Base-by-base conservation (phyloP, 2,329 filamentous ascomycete genomes). In the Saccharata proteae region DNA sequence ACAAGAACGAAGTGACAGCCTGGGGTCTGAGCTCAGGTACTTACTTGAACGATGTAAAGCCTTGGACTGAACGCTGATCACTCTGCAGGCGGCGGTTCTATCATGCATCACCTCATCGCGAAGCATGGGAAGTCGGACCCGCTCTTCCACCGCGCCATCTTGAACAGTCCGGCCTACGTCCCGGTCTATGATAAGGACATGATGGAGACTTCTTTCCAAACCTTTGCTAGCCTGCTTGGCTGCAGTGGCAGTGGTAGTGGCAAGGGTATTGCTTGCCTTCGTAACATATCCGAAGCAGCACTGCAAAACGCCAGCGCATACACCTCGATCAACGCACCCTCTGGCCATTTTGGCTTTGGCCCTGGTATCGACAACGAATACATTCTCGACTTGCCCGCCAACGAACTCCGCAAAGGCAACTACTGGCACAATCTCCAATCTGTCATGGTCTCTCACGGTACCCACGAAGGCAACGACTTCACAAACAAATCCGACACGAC, bases 61-160 rank as follows among this genome's bases (percentile, higher is more conserved):
- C n/a, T n/a, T n/a, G n/a, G n/a, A n/a, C n/a, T n/a, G n/a, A n/a
- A n/a, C n/a, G n/a, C n/a, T n/a, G n/a, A n/a, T 3, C 60, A 68
- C 39, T 67, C 60, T 6, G 65, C 66, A 0, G 66, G 67, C 2
- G 67, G 62, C 2, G 58, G 60, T 1, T 66, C 61, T 4, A 61
- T 70, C 30, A 40, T 67, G 29, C 63, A 69, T 33, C 65, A 69
- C 30, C 47, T 69, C 6, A 56, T 61, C n/a, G 55, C 57, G 0
- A 45, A 61, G 15, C 57, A 59, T 2, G 64, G 64, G 2, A 49
- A 45, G 4, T 44, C 53, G 11, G 52, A 64, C 26, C 63, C 64
- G 2, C 45, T 62, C 2, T 69, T 68, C 45, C 45, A 40, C 14
- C 43, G 44, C 32, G 54, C 44, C 15, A 47, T 56, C 26, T 26